phyloP scores from a whole-genome alignment of 1,284 basidiomycete species.

The Leccinum pachyderme region DNA sequence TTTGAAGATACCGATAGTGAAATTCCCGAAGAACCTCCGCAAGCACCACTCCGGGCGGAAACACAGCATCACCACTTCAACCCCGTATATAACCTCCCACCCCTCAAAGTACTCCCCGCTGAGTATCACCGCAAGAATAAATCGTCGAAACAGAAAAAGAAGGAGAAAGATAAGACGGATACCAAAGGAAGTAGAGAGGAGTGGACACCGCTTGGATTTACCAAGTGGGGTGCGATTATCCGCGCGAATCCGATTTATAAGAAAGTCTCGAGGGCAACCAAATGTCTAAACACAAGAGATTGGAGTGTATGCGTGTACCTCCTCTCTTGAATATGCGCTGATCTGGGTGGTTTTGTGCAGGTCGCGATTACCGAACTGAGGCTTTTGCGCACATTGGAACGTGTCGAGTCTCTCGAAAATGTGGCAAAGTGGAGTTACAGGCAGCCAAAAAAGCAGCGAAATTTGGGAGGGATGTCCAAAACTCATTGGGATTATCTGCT shows the following conservation, averaged over 20 bases:
- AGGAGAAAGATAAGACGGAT: slow-evolving; percentile 51
- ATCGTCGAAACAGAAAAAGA: slow-evolving; percentile 54
- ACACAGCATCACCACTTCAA: slow-evolving; percentile 41
- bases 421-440: slow-evolving; percentile 88
- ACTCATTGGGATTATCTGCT: slow-evolving; percentile 95
- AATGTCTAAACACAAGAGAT: slow-evolving; percentile 74
- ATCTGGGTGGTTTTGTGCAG: slow-evolving; percentile 36
- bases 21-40: slow-evolving; percentile 23
- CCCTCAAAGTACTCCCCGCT: slow-evolving; percentile 56
- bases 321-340: slow-evolving; percentile 1
- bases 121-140: slow-evolving; percentile 65
- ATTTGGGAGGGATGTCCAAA: slow-evolving; percentile 75
- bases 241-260: slow-evolving; percentile 72
- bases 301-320: slow-evolving; percentile 61
- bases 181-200: slow-evolving; percentile 61
- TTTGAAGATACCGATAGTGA: slow-evolving; percentile 27
- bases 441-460: slow-evolving; percentile 93
- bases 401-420: slow-evolving; percentile 83
- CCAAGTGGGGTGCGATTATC: slow-evolving; percentile 68
- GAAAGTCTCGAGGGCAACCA: slow-evolving; percentile 63
- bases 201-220: slow-evolving; percentile 63
- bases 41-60: slow-evolving; percentile 20
- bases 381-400: slow-evolving; percentile 78
- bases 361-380: slow-evolving; percentile 76
- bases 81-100: slow-evolving; percentile 58